A percentile compares a stretch with the other conserved stretches of the same genome.
Evolutionary conservation across 495 filamentous ascomycete species (phyloP).

Genomic region (Chaetomidium leptoderma): DNA sequence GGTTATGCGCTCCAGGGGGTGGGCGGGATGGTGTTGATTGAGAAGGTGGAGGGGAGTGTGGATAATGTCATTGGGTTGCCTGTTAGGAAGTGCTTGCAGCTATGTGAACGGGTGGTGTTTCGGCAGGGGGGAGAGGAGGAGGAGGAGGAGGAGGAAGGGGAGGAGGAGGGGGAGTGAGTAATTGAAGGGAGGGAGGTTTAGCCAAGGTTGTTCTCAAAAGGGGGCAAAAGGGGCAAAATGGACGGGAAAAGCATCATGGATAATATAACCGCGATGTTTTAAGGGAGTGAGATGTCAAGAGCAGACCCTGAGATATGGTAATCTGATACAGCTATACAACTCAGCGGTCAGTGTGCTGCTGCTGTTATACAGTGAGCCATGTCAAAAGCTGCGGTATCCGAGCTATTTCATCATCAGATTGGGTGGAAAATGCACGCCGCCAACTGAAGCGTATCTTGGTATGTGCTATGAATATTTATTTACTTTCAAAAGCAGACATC

Average conservation of each 20-base stretch:
- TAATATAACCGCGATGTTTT: no score
- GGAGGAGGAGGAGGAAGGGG: slow-evolving; percentile 29
- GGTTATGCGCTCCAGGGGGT: slow-evolving; percentile 92
- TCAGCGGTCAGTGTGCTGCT: no score
- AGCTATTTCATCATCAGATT: no score
- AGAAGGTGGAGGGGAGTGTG: slow-evolving; percentile 80
- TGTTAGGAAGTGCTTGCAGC: slow-evolving; percentile 67
- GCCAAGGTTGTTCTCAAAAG: neutral
- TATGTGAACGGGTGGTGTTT: slow-evolving; percentile 79
- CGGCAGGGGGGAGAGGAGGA: slow-evolving; percentile 44
- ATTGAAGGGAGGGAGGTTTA: neutral
- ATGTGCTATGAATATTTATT: no score
- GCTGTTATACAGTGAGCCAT: no score
- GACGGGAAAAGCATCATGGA: no score
- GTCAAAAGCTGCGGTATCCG: no score
- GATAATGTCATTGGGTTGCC: slow-evolving; percentile 98
- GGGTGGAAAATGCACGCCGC: no score
- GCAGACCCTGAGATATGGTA: no score
- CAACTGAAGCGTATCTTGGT: no score
- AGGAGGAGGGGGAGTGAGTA: neutral
- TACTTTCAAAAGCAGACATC: neutral
- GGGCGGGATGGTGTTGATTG: slow-evolving; percentile 73
- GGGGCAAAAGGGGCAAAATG: neutral
- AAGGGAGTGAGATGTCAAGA: no score
- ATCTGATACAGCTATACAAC: no score